Percentiles rank a stretch among this genome's conserved stretches.
Conservation (phyloP, 2,329 filamentous ascomycete genomes). For the Xylariaceae sp. region DNA sequence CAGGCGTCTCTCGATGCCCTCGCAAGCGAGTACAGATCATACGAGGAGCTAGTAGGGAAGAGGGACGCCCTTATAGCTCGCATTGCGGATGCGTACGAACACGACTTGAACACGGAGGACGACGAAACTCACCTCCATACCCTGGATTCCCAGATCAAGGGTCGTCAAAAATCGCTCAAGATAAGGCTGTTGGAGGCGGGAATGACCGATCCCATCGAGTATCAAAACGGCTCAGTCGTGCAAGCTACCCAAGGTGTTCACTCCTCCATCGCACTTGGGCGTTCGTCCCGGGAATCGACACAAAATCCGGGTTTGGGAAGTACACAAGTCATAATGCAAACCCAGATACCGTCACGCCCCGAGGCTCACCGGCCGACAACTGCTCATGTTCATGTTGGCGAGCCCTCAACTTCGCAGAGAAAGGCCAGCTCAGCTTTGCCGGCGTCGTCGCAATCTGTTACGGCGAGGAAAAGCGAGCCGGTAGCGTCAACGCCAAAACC, state of each 20-base stretch:
- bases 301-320: conserved; percentile 18
- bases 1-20: conserved; percentile 40
- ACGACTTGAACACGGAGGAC: conserved; percentile 46
- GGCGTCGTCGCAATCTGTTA: conserved; percentile 9
- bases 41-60: conserved; percentile 37
- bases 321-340: conserved; percentile 48
- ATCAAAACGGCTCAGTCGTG: conserved; percentile 36
- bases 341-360: conserved; percentile 36
- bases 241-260: conserved; percentile 40
- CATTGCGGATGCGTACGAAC: conserved; percentile 46
- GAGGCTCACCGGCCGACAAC: conserved; percentile 10
- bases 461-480: conserved; percentile 8
- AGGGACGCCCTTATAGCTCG: conserved; percentile 42
- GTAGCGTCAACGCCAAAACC: conserved; percentile 14
- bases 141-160: conserved; percentile 40
- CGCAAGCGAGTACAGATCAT: conserved; percentile 37
- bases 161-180: conserved; percentile 39
- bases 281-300: conserved; percentile 31
- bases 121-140: conserved; percentile 47
- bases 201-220: conserved; percentile 37
- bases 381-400: conserved; percentile 7
- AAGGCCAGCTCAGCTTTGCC: conserved; percentile 12
- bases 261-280: conserved; percentile 23
- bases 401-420: conserved; percentile 15
- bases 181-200: conserved; percentile 39